phyloP scores from a whole-genome alignment of 2,329 filamentous ascomycete species.

The Neofusicoccum sp. region DNA sequence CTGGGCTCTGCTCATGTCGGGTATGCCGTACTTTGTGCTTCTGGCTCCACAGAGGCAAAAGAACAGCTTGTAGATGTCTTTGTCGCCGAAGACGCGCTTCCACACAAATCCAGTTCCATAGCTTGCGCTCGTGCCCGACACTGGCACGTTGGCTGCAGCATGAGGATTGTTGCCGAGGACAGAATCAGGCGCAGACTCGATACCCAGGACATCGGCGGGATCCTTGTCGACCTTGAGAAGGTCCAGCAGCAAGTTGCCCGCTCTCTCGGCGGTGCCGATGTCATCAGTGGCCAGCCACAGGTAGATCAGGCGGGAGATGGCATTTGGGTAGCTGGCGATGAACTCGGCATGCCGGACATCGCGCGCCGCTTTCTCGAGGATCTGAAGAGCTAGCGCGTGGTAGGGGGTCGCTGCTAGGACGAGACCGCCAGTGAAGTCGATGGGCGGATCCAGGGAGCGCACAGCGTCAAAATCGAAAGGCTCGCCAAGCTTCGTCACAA shows the following conservation, averaged over 20 bases:
- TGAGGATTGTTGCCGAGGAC: slow-evolving; percentile 22
- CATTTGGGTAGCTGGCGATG: slow-evolving; percentile 58
- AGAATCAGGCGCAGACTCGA: slow-evolving; percentile 26
- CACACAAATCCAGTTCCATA: slow-evolving; percentile 53
- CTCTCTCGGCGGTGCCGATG: slow-evolving; percentile 57
- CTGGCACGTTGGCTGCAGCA: neutral
- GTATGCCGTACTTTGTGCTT: slow-evolving; percentile 34
- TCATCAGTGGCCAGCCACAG: slow-evolving; percentile 61
- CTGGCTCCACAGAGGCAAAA: slow-evolving; percentile 58
- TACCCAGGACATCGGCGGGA: slow-evolving; percentile 44
- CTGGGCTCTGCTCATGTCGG: slow-evolving; percentile 51
- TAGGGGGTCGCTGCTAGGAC: slow-evolving; percentile 51
- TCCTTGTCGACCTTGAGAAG: slow-evolving; percentile 53
- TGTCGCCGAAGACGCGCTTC: slow-evolving; percentile 64
- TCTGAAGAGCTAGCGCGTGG: slow-evolving; percentile 58
- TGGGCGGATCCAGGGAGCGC: slow-evolving; percentile 42
- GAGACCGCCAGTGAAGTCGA: slow-evolving; percentile 58
- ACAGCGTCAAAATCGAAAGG: slow-evolving; percentile 46
- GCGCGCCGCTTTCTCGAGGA: slow-evolving; percentile 59
- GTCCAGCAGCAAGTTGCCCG: slow-evolving; percentile 55
- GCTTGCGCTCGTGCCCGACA: slow-evolving; percentile 14
- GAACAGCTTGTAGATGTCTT: slow-evolving; percentile 59
- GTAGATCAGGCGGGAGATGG: slow-evolving; percentile 58
- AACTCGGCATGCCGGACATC: slow-evolving; percentile 58
- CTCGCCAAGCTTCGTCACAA: slow-evolving; percentile 53